Percentiles rank a stretch among this genome's conserved stretches.
Conservation (phyloP, 306 rosid genomes). For the Cicer pinnatifidum region DNA sequence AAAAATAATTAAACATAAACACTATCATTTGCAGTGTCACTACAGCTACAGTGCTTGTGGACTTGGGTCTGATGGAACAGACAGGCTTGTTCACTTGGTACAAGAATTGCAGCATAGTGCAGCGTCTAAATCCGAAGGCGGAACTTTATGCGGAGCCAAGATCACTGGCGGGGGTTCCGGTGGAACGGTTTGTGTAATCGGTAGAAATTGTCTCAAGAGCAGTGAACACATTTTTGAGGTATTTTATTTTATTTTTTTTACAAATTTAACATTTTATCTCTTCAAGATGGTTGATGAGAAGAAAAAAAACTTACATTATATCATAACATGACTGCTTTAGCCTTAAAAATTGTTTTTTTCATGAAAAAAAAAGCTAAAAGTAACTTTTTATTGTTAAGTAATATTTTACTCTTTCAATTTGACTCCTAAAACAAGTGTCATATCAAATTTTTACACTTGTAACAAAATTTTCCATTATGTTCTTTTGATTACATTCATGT, state of each 20-base stretch:
- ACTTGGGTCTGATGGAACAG: slow-evolving; percentile 90
- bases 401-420: background rate
- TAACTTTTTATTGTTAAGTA: background rate
- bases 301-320: background rate
- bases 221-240: slow-evolving; percentile 90
- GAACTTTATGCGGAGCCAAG: slow-evolving; percentile 82
- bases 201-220: slow-evolving; percentile 72
- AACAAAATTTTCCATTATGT: background rate
- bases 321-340: background rate
- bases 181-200: slow-evolving; percentile 89
- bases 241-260: slow-evolving; percentile 36
- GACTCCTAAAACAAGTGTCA: slow-evolving; percentile 14
- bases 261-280: background rate
- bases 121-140: slow-evolving; percentile 61
- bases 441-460: background rate
- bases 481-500: background rate
- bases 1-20: background rate
- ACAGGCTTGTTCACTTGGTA: slow-evolving; percentile 84
- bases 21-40: slow-evolving; percentile 71
- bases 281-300: background rate
- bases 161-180: slow-evolving; percentile 97
- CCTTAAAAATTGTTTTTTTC: too few species aligned
- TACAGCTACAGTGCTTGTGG: slow-evolving; percentile 88
- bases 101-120: slow-evolving; percentile 79
- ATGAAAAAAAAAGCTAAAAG: too few species aligned